Percentiles rank a stretch among this genome's conserved stretches.
Evolutionary conservation across 2,329 filamentous ascomycete genomes (phyloP).

Genomic region (Exophiala sp.): DNA sequence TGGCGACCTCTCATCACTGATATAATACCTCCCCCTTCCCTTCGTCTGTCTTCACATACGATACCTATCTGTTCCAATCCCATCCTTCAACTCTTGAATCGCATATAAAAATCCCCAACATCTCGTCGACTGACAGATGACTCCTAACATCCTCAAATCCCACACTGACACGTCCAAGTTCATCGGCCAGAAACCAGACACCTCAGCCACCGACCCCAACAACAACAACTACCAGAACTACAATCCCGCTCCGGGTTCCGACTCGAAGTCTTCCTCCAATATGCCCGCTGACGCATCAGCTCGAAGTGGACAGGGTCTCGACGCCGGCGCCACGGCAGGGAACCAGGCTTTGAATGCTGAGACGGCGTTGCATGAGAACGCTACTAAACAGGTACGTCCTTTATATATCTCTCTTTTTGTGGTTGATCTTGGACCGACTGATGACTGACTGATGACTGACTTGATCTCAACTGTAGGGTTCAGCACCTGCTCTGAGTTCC

Average conservation of each 20-base stretch:
- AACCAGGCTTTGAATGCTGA: background rate
- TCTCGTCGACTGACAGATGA: slow-evolving; percentile 4
- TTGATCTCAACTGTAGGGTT: too few species aligned
- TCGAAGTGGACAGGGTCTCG: background rate
- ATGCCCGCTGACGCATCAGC: background rate
- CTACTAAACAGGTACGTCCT: background rate
- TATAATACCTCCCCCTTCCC: too few species aligned
- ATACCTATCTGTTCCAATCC: too few species aligned
- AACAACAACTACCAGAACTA: slow-evolving; percentile 10
- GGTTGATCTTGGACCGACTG: too few species aligned
- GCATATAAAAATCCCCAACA: too few species aligned
- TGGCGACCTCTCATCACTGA: too few species aligned
- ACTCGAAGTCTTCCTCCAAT: background rate
- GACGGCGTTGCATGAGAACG: slow-evolving; percentile 1
- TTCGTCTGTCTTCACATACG: too few species aligned
- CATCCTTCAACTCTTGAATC: too few species aligned
- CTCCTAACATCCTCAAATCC: slow-evolving; percentile 9
- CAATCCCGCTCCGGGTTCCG: slow-evolving; percentile 3
- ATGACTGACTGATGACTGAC: too few species aligned
- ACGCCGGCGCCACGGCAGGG: background rate
- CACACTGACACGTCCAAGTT: slow-evolving; percentile 12
- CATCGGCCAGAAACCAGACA: slow-evolving; percentile 2
- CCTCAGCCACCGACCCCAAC: slow-evolving; percentile 1
- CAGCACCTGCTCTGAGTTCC: slow-evolving; percentile 1
- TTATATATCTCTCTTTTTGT: background rate